Percentiles rank a stretch among this genome's conserved stretches.
phyloP scores from a whole-genome alignment of 495 filamentous ascomycete genomes.

The Podospora comata region DNA sequence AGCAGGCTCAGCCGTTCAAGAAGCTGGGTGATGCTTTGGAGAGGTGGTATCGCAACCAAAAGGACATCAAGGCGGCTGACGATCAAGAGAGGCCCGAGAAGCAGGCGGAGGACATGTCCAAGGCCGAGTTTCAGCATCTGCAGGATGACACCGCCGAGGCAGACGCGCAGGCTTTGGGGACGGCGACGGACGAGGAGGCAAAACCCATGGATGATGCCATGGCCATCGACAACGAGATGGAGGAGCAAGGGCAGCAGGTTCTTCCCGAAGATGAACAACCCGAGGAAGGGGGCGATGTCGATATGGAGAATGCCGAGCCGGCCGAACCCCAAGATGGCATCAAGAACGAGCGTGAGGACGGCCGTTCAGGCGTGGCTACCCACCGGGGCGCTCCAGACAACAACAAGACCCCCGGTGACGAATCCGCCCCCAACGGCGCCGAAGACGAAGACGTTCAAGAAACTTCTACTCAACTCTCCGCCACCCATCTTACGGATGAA shows the following conservation, averaged over 20 bases:
- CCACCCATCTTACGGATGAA: constrained; percentile 61
- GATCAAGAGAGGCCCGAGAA: constrained; percentile 57
- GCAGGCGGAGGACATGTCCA: constrained; percentile 48
- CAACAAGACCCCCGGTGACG: constrained; percentile 30
- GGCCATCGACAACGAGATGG: constrained; percentile 70
- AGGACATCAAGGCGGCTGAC: constrained; percentile 64
- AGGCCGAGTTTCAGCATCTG: constrained; percentile 80
- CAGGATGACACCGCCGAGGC: constrained; percentile 72
- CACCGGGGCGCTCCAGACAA: constrained; percentile 45
- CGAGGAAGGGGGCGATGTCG: constrained; percentile 47
- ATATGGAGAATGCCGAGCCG: constrained; percentile 40
- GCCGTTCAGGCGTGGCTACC: constrained; percentile 46
- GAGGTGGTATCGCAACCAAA: constrained; percentile 80
- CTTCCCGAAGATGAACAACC: constrained; percentile 58
- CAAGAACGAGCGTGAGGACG: constrained; percentile 41
- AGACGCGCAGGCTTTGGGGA: constrained; percentile 87
- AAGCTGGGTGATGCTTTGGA: constrained; percentile 93
- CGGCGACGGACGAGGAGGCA: constrained; percentile 82
- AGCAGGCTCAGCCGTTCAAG: constrained; percentile 69
- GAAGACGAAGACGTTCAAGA: constrained; percentile 62
- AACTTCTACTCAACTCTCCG: constrained; percentile 69
- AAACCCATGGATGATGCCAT: constrained; percentile 77
- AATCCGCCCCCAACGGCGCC: constrained; percentile 28
- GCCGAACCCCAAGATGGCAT: constrained; percentile 40
- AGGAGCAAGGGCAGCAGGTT: constrained; percentile 50